Conservation (phyloP, 495 filamentous ascomycete genomes). For the Pseudoneurospora amorphoporcata region DNA sequence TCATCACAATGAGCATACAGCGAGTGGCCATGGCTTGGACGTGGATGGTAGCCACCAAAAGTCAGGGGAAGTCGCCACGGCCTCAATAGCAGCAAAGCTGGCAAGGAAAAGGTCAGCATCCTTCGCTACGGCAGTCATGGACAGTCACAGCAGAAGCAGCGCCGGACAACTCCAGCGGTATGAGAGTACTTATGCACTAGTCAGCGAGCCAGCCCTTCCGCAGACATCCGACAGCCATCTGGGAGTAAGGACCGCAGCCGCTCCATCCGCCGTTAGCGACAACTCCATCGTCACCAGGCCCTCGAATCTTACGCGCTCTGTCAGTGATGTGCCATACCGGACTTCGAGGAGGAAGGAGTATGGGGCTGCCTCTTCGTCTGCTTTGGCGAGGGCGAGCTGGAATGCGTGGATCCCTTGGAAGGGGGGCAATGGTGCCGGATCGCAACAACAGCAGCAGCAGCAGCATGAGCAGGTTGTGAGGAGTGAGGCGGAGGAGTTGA, state of each 20-base stretch:
- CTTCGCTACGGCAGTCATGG: slow-evolving; percentile 39
- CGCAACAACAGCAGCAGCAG: background rate
- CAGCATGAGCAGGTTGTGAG: background rate
- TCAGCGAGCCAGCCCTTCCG: slow-evolving; percentile 38
- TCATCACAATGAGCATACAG: background rate
- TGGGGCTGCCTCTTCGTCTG: background rate
- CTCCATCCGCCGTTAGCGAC: background rate
- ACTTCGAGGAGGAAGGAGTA: background rate
- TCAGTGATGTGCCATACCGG: background rate
- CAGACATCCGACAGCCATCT: slow-evolving; percentile 33
- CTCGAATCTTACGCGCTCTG: background rate
- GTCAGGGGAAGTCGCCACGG: background rate
- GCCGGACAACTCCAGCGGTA: background rate
- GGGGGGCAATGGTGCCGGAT: background rate
- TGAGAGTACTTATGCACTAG: slow-evolving; percentile 19
- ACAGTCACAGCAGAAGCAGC: slow-evolving; percentile 15
- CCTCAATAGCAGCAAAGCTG: slow-evolving; percentile 7
- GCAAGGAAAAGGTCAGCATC: slow-evolving; percentile 32
- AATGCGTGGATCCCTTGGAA: background rate
- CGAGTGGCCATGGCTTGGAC: background rate
- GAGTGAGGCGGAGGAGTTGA: background rate
- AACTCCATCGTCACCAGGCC: background rate
- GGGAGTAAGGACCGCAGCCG: slow-evolving; percentile 23
- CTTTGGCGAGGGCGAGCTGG: background rate
- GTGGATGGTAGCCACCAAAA: background rate